These are phyloP conservation scores for Thalassiosira livingstoniorum DNA, from an alignment of 352 stramenopile genomes.

Conservation along the genomic window DNA sequence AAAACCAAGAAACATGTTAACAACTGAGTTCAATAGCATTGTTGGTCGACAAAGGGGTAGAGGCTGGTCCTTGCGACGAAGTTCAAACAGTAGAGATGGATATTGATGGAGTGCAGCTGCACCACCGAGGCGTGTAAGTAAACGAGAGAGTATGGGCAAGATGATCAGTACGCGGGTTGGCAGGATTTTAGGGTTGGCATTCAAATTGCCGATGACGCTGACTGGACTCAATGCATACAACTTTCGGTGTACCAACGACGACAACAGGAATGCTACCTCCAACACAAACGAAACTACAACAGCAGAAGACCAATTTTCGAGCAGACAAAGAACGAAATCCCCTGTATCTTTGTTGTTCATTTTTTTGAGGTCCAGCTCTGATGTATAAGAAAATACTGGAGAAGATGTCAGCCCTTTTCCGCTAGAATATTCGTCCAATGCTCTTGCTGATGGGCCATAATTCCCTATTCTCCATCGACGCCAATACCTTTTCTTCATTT, in stretches of 20 bases:
- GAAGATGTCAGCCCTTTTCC: background rate
- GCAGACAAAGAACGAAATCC: slow-evolving; percentile 67
- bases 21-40: slow-evolving; percentile 42
- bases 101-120: slow-evolving; percentile 71
- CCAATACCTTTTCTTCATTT: background rate
- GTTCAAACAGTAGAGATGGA: slow-evolving; percentile 67
- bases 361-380: slow-evolving; percentile 4
- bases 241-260: no score
- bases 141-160: slow-evolving; percentile 30
- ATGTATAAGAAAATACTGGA: slow-evolving; percentile 31
- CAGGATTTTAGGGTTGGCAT: background rate
- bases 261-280: background rate
- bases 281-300: slow-evolving; percentile 41
- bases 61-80: slow-evolving; percentile 60
- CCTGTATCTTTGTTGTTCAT: slow-evolving; percentile 32
- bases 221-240: no score
- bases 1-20: slow-evolving; percentile 41
- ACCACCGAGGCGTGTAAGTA: slow-evolving; percentile 63
- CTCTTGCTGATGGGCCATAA: slow-evolving; percentile 33
- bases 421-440: slow-evolving; percentile 42
- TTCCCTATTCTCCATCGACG: background rate
- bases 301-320: slow-evolving; percentile 74
- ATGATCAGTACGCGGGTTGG: background rate
- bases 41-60: slow-evolving; percentile 60
- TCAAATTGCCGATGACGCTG: no score